Base-by-base conservation (phyloP, 2,329 filamentous ascomycete species). In the Leptographium lundbergii region DNA sequence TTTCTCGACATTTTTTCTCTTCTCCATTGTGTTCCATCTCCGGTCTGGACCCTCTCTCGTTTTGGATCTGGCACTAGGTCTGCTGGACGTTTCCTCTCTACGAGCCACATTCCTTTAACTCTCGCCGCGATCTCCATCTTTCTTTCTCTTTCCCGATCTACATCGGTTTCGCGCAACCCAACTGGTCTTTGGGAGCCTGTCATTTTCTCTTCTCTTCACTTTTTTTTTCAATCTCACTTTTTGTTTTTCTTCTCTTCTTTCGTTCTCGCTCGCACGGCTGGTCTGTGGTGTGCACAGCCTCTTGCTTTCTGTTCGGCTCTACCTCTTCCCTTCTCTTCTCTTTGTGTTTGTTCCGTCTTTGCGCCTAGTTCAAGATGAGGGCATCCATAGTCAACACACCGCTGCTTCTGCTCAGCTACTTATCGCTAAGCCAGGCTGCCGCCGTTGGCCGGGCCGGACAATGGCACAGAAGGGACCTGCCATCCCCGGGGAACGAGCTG, bases 401-500 rank as follows among this genome's bases (percentile, higher is more conserved):
- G 59, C 56, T 66, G 25, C 57, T 69, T 52, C 25, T 68, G 17
- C 59, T 68, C 62, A 60, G 65, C 61, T 66, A 59, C 25, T 50
- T 65, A 53, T 64, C 69, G 25, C 59, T 69, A 19, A 61, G 62
- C 54, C 65, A 69, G 67, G 68, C 67, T 17, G 66, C 64, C 34
- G 65, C 61, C 13, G 59, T 66, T 19, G 48, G 48, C 17, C 48
- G 24, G 17, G 48, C 25, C 25, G 24, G 7, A 19, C 11, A 27
- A 51, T 51, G 48, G 48, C 48, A 51, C 14, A 25, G 24, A 25
- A 51, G 48, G 14, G 48, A 51, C 25, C 11, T 17, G 14, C 4
- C 36, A 13, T 17, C 36, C 36, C 4, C 54, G 13, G 42, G 19
- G 19, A 45, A 45, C 42, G 42, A 60, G 9, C 61, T 60, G 17